phyloP scores from a whole-genome alignment of 2,329 filamentous ascomycete species.

The Bisporella sp. region DNA sequence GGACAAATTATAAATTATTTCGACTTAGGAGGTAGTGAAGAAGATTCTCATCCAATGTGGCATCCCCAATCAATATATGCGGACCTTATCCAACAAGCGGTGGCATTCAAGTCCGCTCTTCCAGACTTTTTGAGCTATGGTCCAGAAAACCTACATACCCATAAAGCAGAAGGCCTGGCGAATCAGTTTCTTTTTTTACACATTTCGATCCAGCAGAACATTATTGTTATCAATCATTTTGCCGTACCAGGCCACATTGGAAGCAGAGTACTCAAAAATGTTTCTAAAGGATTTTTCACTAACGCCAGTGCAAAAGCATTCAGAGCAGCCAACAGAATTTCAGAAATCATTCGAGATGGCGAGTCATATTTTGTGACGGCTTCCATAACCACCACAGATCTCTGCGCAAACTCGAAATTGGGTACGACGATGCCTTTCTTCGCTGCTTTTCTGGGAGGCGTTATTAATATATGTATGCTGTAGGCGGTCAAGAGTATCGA shows the following conservation, averaged over 20 bases:
- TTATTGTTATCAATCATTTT: conserved; percentile 84
- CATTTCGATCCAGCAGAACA: conserved; percentile 81
- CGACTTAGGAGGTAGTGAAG: conserved; percentile 80
- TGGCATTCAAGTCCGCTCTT: conserved; percentile 61
- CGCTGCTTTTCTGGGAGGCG: too few species aligned
- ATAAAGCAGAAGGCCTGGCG: conserved; percentile 76
- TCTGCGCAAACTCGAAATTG: too few species aligned
- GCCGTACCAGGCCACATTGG: conserved; percentile 59
- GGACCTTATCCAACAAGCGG: conserved; percentile 61
- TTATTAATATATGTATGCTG: too few species aligned
- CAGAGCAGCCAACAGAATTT: conserved; percentile 80
- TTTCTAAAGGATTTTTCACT: conserved; percentile 64
- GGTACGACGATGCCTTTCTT: too few species aligned
- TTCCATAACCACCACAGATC: too few species aligned
- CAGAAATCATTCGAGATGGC: conserved; percentile 72
- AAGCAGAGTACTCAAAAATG: conserved; percentile 57
- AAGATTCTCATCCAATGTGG: conserved; percentile 75
- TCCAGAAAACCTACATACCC: conserved; percentile 73
- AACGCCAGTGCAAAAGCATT: conserved; percentile 71
- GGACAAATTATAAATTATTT: conserved; percentile 83
- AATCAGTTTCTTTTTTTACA: conserved; percentile 93
- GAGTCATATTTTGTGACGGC: conserved; percentile 77
- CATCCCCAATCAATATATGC: conserved; percentile 70
- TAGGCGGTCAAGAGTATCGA: too few species aligned
- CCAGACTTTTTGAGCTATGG: conserved; percentile 69